Conservation (phyloP, 176 grass and related monocot species). For the Oryza punctata region DNA sequence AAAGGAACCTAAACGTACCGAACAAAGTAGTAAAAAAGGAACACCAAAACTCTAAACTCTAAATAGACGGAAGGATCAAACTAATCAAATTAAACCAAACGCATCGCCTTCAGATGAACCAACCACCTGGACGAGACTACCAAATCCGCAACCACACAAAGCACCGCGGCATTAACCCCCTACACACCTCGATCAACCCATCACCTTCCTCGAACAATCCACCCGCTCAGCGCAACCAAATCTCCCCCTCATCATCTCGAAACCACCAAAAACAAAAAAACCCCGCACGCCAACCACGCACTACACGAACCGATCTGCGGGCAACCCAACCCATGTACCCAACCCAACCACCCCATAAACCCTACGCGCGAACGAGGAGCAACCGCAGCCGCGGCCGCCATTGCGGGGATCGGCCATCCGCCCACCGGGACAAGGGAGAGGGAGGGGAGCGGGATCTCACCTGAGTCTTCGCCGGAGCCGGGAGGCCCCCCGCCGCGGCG, state of each 20-base stretch:
- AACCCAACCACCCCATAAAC: not conserved
- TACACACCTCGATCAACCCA: not conserved
- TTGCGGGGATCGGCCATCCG: constrained; percentile 11
- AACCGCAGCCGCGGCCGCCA: not conserved
- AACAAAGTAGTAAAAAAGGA: not conserved
- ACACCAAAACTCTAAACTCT: not conserved
- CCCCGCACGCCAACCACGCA: not conserved
- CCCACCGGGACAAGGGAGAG: not conserved
- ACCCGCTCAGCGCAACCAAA: not conserved
- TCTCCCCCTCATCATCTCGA: not conserved
- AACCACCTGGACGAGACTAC: constrained; percentile 1
- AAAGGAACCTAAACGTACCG: not conserved
- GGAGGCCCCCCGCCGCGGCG: constrained; percentile 21
- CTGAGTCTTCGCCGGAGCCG: constrained; percentile 25
- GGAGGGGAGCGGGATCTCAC: constrained; percentile 17
- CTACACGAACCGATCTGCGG: not conserved
- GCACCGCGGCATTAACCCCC: constrained; percentile 8
- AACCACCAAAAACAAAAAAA: not conserved
- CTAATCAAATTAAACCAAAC: not conserved
- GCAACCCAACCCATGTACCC: not conserved
- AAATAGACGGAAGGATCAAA: constrained; percentile 5
- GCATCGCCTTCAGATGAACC: not conserved
- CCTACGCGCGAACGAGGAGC: not conserved
- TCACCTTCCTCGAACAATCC: not conserved
- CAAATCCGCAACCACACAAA: not conserved